phyloP scores from a whole-genome alignment of 2,329 filamentous ascomycete species.

The Sclerotinia nivalis region DNA sequence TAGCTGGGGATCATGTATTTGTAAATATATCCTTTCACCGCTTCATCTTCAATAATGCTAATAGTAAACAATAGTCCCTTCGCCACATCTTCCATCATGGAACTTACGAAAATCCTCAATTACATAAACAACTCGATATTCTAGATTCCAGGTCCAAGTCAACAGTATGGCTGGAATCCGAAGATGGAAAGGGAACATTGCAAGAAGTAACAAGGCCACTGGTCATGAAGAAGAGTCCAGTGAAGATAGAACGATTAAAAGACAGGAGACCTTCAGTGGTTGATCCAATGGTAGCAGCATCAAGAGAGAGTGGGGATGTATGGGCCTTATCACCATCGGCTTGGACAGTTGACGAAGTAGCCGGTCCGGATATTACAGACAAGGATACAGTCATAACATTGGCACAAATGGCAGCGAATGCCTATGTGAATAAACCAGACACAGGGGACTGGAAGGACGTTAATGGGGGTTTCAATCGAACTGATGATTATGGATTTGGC shows the following conservation, averaged over 20 bases:
- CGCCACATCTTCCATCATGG: constrained; percentile 94
- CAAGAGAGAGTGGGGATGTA: constrained; percentile 67
- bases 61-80: constrained; percentile 53
- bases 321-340: constrained; percentile 69
- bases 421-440: constrained; percentile 75
- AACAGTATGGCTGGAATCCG: constrained; percentile 61
- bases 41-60: constrained; percentile 20
- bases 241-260: constrained; percentile 76
- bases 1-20: constrained; percentile 55
- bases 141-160: constrained; percentile 48
- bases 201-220: constrained; percentile 55
- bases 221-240: constrained; percentile 61
- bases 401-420: constrained; percentile 85
- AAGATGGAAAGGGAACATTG: constrained; percentile 52
- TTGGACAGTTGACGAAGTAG: constrained; percentile 77
- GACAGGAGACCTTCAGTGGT: constrained; percentile 77
- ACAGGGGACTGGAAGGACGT: constrained; percentile 83
- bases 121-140: constrained; percentile 78
- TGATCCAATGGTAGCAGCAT: constrained; percentile 73
- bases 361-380: constrained; percentile 80
- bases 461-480: constrained; percentile 77
- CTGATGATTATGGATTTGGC: constrained; percentile 82
- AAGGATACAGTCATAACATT: constrained; percentile 81
- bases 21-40: constrained; percentile 40
- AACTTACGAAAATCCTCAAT: constrained; percentile 71